Evolutionary conservation across 179 eudicot genomes (phyloP).

Genomic region (Corrigiola litoralis): DNA sequence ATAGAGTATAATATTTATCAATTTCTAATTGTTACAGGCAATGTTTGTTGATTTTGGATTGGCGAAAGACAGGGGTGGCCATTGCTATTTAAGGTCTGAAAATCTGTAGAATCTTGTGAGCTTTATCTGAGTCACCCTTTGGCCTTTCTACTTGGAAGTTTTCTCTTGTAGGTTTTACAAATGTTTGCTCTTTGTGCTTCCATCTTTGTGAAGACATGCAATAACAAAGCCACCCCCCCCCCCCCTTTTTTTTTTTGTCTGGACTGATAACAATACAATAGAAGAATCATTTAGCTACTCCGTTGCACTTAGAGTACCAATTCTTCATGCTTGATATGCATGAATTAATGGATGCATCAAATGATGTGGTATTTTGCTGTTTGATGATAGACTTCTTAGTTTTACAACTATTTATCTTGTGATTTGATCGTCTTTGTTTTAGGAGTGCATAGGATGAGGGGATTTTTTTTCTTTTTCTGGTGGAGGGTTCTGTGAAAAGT

Average conservation of each 20-base stretch:
- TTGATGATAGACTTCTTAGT: neutral
- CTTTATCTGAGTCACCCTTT: neutral
- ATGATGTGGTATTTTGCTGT: neutral
- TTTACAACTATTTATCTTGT: too few relatives aligned
- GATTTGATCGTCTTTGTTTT: neutral
- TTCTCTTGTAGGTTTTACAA: too few relatives aligned
- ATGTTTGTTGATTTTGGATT: slow-evolving; percentile 96
- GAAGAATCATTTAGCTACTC: neutral
- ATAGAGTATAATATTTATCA: neutral
- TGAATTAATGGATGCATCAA: neutral
- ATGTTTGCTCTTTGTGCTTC: too few relatives aligned
- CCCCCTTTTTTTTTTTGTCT: too few relatives aligned
- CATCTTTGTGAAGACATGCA: too few relatives aligned
- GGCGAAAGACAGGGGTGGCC: slow-evolving; percentile 88
- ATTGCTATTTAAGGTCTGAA: slow-evolving; percentile 77
- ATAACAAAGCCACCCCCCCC: too few relatives aligned
- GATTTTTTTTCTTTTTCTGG: neutral
- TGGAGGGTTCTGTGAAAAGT: neutral
- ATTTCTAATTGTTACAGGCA: slow-evolving; percentile 45
- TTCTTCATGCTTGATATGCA: neutral
- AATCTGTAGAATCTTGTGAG: neutral
- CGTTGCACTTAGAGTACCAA: neutral
- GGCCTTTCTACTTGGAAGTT: too few relatives aligned
- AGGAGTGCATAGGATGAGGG: neutral
- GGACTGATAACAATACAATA: neutral